Base-by-base conservation (phyloP, 306 rosid species). In the Begonia loranthoides region DNA sequence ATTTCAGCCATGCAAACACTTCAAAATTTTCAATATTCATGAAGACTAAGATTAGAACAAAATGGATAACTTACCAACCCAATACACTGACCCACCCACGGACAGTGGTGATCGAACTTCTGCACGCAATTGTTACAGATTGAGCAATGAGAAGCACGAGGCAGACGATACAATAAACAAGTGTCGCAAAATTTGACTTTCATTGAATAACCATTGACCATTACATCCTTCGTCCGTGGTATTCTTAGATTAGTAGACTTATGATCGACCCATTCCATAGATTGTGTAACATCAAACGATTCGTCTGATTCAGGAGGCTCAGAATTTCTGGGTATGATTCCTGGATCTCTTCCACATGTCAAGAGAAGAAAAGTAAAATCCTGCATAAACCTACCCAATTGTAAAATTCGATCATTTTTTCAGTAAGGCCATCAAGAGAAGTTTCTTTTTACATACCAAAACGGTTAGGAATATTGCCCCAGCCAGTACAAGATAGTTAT, bases 71-170 rank as follows among this genome's bases (percentile, higher is more conserved):
- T 80, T 70, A 89, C 97, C 55, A 66, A 52, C 65, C 84, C 97
- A 75, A 89, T 84, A 54, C 97, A 89, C 62, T 89, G 95, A 57
- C 97, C 97, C 59, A 89, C 95, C 97, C 97, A 84, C 13, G 95
- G 97, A 70, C 95, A 89, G 51, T 89, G 97, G 63, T 89, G 97
- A 77, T 89, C 97, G 46, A 89, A 84, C 69, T 89, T 89, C 54
- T 81, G 88, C 45, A 89, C 97, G 60, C 97, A 89, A 52, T 89
- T 89, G 65, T 89, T 84, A 76, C 97, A 89, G 38, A 89, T 70
- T 4, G 97, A 84, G 53, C 97, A 89, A 70, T 89, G 97, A 40
- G 97, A 89, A 44, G 95, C 97, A 1, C 97, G 87, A 0, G 97
- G 93, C 9, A 89, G 97, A 36, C 97, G 93, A 72, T 81, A 89